Percentiles rank a stretch among this genome's conserved stretches.
phyloP scores from a whole-genome alignment of 148 eudicot genomes.

The Agrostemma githago region DNA sequence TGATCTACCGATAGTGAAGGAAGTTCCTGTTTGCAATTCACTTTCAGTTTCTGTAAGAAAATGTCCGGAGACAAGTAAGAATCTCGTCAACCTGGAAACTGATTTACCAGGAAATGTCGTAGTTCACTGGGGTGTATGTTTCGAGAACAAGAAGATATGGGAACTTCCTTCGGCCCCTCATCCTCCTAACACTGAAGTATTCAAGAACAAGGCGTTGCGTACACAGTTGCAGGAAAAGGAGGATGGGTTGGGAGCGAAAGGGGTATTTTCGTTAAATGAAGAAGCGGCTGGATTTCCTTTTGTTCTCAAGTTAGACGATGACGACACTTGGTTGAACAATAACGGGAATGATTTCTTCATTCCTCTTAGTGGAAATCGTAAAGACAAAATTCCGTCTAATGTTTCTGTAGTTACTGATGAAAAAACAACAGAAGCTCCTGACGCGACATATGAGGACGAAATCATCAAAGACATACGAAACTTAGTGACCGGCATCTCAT shows the following conservation, averaged over 20 bases:
- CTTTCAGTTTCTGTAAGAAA: conserved; percentile 52
- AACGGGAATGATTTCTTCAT: conserved; percentile 72
- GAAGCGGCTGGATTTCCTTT: conserved; percentile 56
- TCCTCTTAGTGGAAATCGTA: conserved; percentile 40
- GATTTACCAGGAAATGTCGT: conserved; percentile 77
- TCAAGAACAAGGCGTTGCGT: conserved; percentile 83
- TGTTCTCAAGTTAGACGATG: conserved; percentile 67
- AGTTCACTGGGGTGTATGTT: conserved; percentile 89
- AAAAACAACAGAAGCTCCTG: conserved; percentile 32
- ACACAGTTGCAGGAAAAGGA: conserved; percentile 65
- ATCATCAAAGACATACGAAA: conserved; percentile 68
- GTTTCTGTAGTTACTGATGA: conserved; percentile 20
- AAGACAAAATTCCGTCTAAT: conserved; percentile 20
- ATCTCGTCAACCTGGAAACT: conserved; percentile 56
- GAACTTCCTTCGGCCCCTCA: conserved; percentile 65
- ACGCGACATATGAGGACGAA: conserved; percentile 47
- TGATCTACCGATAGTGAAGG: conserved; percentile 59
- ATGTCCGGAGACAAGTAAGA: conserved; percentile 55
- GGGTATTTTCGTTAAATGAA: conserved; percentile 50
- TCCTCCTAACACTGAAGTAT: conserved; percentile 65
- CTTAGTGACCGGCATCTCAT: conserved; percentile 68
- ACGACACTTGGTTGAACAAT: conserved; percentile 70
- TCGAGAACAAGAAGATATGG: conserved; percentile 53
- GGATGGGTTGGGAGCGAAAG: conserved; percentile 50
- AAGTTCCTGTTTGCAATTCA: conserved; percentile 41